Evolutionary conservation across 371 early-diverging fungal species (phyloP), one percentile per base, ranked within the genome.

Genomic region (Apophysomyces variabilis): DNA sequence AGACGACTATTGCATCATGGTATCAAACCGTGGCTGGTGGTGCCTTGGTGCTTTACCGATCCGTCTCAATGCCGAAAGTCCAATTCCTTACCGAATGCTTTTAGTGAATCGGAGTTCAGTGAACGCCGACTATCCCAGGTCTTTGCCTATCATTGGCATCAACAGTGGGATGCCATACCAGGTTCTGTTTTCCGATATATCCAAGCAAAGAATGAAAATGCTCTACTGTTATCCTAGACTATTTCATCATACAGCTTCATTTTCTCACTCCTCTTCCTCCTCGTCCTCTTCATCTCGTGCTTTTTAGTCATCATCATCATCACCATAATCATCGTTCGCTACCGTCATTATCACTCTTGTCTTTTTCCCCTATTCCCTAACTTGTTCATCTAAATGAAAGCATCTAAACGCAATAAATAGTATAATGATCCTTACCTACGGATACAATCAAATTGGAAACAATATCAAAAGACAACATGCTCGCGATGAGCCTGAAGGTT

Each of bases 31-130:
- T 84, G 81, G 77, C 66, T 72, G 7, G 61, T 76, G 4, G 36
- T 84, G 35, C 84, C 84, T 13, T 84, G 84, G 84, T 84, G 84
- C 58, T 81, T 73, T 59, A 78, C 76, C 7, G 82, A 81, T 37
- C 80, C 84, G 0, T 79, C 82, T 18, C 65, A 68, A 32, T 75
- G 77, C 26, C 65, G 63, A 38, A 59, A 62, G 13, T 66, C 68
- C 7, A 71, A 73, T 46, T 65, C 77, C 4, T 36, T 72, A 7
- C 64, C 61, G 7, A 70, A 66, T n/a, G 66, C 21, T 26, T 50
- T 50, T 21, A 5, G 21, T 21, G 44, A 21, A 18, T 13, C 60
- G 38, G 11, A 16, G 4, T 59, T 63, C 16, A 54, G 32, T 13
- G 38, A 37, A 5, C 54, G 16, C 6, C 57, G 62, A 43, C 38